Evolutionary conservation across 1,139 yeast species (phyloP), one percentile per base, ranked within the genome.

Genomic region (Nakaseomyces glabratus): DNA sequence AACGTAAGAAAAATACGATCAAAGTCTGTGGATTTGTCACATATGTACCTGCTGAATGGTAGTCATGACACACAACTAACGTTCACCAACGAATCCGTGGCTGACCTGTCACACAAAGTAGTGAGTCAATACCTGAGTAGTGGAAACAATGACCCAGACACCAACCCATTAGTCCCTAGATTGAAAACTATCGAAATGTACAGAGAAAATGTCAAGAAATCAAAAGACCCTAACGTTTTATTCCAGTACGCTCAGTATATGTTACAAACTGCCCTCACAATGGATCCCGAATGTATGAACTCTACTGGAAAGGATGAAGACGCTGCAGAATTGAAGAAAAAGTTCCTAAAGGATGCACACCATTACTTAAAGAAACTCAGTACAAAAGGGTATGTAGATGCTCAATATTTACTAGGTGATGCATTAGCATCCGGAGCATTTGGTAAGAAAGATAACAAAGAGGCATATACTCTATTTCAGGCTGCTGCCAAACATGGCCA

Each of bases 401-500:
- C 97, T 0, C 97, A 88, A 56, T 90, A 88, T 55, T 66, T 88
- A 24, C 63, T 90, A 26, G 98, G 77, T 12, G 97, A 90, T 57
- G 90, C 93, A 0, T 78, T 77, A 55, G 73, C 90, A 17, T 78
- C 90, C 4, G 95, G 95, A 1, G 86, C 86, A 0, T 68, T 86
- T 39, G 94, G 93, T 0, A 82, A 79, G 52, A 68, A 81, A n/a
- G 95, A 86, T 37, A 68, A 79, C 48, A 72, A 71, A 44, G 90
- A 82, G 45, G 82, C 96, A 2, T 80, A 84, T 47, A 49, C 61
- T 2, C 68, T 82, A 36, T 90, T 90, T 57, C 88, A 80, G 54
- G 66, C 84, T 22, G 95, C 97, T 6, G 95, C 95, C 5, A 90
- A 88, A 57, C 90, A 82, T 47, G 93, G 90, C 15, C 97, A 90